Conservation (phyloP, 768 basidiomycete genomes). For the Dioszegia aurantiaca region DNA sequence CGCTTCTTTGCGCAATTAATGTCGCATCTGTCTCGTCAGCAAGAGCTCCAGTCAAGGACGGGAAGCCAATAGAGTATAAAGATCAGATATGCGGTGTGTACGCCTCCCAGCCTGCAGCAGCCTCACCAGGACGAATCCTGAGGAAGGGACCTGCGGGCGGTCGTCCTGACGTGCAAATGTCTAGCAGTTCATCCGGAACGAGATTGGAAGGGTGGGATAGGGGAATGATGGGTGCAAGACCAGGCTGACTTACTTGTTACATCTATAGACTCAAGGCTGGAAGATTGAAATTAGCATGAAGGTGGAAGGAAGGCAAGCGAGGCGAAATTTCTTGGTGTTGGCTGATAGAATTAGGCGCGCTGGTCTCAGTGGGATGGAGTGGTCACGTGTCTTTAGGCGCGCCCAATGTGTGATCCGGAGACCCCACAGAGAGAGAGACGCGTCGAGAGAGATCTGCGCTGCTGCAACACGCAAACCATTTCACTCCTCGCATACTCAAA, state of each 20-base stretch:
- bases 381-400: too few relatives aligned
- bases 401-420: background rate
- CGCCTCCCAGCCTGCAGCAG: conserved; percentile 18
- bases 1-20: too few relatives aligned
- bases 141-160: conserved; percentile 9
- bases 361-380: too few relatives aligned
- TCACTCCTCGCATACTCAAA: background rate
- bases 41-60: too few relatives aligned
- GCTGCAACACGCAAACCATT: background rate
- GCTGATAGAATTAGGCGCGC: background rate
- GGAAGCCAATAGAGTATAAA: background rate
- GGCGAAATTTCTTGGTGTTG: too few relatives aligned
- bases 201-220: background rate
- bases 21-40: conserved; percentile 4
- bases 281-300: too few relatives aligned
- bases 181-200: conserved; percentile 17
- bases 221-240: too few relatives aligned
- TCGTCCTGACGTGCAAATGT: conserved; percentile 39
- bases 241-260: too few relatives aligned
- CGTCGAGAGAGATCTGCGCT: background rate
- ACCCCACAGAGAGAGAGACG: background rate
- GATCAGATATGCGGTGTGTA: conserved; percentile 27
- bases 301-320: too few relatives aligned
- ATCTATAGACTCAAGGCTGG: too few relatives aligned
- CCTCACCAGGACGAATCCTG: conserved; percentile 8